Evolutionary conservation across 768 basidiomycete genomes (phyloP).

Genomic region (Artomyces pyxidatus): DNA sequence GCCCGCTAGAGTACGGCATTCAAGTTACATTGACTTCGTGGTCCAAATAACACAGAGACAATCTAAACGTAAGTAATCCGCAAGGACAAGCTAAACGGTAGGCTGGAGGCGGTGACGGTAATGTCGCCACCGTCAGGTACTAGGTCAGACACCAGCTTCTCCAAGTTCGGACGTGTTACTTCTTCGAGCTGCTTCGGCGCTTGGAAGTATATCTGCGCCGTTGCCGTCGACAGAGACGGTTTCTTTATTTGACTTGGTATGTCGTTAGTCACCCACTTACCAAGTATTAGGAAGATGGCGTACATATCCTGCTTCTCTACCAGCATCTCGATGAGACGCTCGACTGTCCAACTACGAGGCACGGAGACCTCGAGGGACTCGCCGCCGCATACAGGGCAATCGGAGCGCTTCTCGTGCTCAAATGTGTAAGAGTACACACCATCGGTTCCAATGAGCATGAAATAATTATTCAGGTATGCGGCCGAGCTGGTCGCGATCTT

Average conservation of each 20-base stretch:
- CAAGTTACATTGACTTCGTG: too few relatives aligned
- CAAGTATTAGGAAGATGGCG: slow-evolving; percentile 26
- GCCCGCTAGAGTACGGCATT: too few relatives aligned
- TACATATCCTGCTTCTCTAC: slow-evolving; percentile 88
- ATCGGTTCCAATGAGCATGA: slow-evolving; percentile 96
- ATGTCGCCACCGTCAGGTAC: slow-evolving; percentile 71
- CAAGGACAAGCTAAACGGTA: slow-evolving; percentile 81
- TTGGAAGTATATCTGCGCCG: slow-evolving; percentile 82
- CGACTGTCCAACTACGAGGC: slow-evolving; percentile 68
- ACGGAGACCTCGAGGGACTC: slow-evolving; percentile 72
- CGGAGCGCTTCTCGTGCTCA: slow-evolving; percentile 83
- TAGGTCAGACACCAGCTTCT: slow-evolving; percentile 79
- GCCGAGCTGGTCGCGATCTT: slow-evolving; percentile 96
- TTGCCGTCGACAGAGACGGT: slow-evolving; percentile 78
- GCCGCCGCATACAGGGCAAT: slow-evolving; percentile 97
- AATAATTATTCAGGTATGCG: slow-evolving; percentile 93
- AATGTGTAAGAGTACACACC: slow-evolving; percentile 97
- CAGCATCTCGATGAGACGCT: slow-evolving; percentile 81
- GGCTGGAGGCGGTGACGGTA: slow-evolving; percentile 76
- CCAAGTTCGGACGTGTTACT: slow-evolving; percentile 84
- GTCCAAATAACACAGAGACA: too few relatives aligned
- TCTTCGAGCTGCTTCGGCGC: slow-evolving; percentile 88
- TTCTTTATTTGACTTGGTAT: slow-evolving; percentile 85
- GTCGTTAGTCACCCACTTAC: too few relatives aligned
- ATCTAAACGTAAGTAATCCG: slow-evolving; percentile 48